phyloP scores from a whole-genome alignment of 2,329 filamentous ascomycete genomes.

The Fusarium nanum region DNA sequence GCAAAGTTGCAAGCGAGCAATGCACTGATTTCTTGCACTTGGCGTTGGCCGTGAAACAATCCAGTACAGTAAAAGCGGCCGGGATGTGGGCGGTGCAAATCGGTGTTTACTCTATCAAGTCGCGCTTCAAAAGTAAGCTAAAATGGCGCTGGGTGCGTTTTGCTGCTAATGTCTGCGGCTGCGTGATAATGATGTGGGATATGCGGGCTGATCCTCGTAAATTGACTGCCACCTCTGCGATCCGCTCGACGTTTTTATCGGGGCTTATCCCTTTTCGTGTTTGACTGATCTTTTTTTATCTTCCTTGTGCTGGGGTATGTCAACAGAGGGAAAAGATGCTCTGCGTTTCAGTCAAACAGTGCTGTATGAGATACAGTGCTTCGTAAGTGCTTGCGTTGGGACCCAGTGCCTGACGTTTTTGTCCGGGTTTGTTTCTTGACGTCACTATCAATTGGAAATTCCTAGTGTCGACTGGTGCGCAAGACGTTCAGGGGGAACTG shows the following conservation, averaged over 20 bases:
- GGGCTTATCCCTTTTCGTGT: slow-evolving; percentile 47
- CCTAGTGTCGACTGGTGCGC: slow-evolving; percentile 27
- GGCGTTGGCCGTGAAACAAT: slow-evolving; percentile 38
- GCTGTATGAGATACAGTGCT: slow-evolving; percentile 4
- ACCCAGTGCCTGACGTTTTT: not conserved
- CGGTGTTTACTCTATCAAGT: slow-evolving; percentile 20
- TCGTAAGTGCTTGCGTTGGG: slow-evolving; percentile 35
- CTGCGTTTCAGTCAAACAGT: slow-evolving; percentile 9
- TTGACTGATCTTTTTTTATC: slow-evolving; percentile 29
- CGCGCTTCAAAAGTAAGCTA: slow-evolving; percentile 21
- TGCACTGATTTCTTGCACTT: slow-evolving; percentile 43
- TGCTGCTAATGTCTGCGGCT: slow-evolving; percentile 20
- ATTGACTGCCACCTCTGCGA: slow-evolving; percentile 18
- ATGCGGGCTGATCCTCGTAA: slow-evolving; percentile 26
- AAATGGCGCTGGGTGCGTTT: slow-evolving; percentile 15
- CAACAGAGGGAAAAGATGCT: slow-evolving; percentile 1
- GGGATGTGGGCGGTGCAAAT: slow-evolving; percentile 24
- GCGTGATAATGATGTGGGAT: slow-evolving; percentile 38
- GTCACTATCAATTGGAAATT: slow-evolving; percentile 34
- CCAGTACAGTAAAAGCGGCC: slow-evolving; percentile 22
- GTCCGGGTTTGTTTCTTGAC: slow-evolving; percentile 21
- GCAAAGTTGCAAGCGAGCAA: slow-evolving; percentile 22
- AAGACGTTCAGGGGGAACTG: slow-evolving; percentile 32
- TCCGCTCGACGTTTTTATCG: slow-evolving; percentile 11
- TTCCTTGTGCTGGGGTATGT: slow-evolving; percentile 9